Conservation (phyloP, 805 yeast species). For the Ogataea angusta region DNA sequence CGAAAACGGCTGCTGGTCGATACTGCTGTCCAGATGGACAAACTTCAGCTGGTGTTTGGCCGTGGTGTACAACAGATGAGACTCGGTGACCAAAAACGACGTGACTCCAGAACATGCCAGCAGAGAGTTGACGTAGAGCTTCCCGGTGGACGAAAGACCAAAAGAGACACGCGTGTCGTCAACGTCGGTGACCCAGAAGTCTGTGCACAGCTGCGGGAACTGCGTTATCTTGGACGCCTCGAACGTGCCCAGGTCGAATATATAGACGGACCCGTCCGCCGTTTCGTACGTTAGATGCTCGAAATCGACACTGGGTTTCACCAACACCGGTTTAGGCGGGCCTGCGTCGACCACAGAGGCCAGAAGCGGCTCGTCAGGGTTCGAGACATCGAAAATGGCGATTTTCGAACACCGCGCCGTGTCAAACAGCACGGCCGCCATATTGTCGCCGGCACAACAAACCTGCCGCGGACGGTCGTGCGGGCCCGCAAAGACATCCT, state of each 20-base stretch:
- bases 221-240: slow-evolving; percentile 37
- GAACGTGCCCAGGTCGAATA: slow-evolving; percentile 35
- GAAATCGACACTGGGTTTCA: slow-evolving; percentile 55
- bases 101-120: slow-evolving; percentile 74
- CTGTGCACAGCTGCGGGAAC: slow-evolving; percentile 71
- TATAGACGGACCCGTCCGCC: slow-evolving; percentile 56
- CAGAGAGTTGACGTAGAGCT: slow-evolving; percentile 59
- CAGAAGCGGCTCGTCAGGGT: slow-evolving; percentile 40
- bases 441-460: slow-evolving; percentile 49
- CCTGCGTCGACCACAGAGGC: slow-evolving; percentile 41
- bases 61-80: slow-evolving; percentile 77
- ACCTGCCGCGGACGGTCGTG: slow-evolving; percentile 60
- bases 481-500: slow-evolving; percentile 36
- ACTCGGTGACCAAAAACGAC: slow-evolving; percentile 69
- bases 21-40: slow-evolving; percentile 51
- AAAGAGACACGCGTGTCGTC: slow-evolving; percentile 41
- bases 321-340: slow-evolving; percentile 48
- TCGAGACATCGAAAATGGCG: slow-evolving; percentile 46
- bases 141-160: slow-evolving; percentile 76
- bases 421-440: slow-evolving; percentile 61
- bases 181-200: slow-evolving; percentile 44
- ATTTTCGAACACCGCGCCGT: slow-evolving; percentile 48
- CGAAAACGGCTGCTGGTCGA: slow-evolving; percentile 19
- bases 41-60: slow-evolving; percentile 83
- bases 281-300: slow-evolving; percentile 53